Base-by-base conservation (phyloP, 2,329 filamentous ascomycete genomes). In the Aspergillus neotritici region DNA sequence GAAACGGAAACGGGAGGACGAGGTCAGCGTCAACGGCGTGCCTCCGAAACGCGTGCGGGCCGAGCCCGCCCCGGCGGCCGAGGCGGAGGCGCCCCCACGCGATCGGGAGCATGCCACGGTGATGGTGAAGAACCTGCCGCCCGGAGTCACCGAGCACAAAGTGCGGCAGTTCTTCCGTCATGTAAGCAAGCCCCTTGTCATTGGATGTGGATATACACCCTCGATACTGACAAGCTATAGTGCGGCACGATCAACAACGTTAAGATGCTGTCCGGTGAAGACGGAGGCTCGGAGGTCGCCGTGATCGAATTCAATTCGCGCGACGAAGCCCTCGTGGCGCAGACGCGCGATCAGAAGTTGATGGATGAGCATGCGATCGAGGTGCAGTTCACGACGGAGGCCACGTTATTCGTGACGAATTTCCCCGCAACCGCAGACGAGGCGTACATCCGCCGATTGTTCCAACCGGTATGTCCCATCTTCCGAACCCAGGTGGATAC, bases 91-190 rank as follows among this genome's bases (percentile, higher is more conserved):
- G 38, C 65, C 74, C 25, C 91, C 87, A 64, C 83, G 93, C 43
- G 90, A 98, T 65, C 83, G 93, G 33, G 93, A 98, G 61, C 86
- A 97, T 64, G 84, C 88, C 0, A 90, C 87, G 0, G 77, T 97
- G 37, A 79, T 94, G 41, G 83, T 95, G 4, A 82, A 79, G 39
- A 86, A 89, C 53, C 68, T 98, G 16, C 89, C 93, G 2, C 56
- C 63, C 3, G 78, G 84, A 41, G 78, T 82, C 1, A 82, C 82
- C 1, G 81, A 87, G 57, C 83, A 79, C 10, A 84, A 84, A 55
- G 69, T 97, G 11, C 81, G 85, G 44, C 86, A 94, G 62, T 97
- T 94, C 63, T 97, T 98, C 70, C 84, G 84, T 58, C 87, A 90
- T 53, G 70, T 73, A 55, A 66, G 70, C 63, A n/a, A n/a, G 21